These are phyloP conservation scores for Aspergillus udagawae DNA, from an alignment of 2,329 filamentous ascomycete species.

Conservation along the genomic window DNA sequence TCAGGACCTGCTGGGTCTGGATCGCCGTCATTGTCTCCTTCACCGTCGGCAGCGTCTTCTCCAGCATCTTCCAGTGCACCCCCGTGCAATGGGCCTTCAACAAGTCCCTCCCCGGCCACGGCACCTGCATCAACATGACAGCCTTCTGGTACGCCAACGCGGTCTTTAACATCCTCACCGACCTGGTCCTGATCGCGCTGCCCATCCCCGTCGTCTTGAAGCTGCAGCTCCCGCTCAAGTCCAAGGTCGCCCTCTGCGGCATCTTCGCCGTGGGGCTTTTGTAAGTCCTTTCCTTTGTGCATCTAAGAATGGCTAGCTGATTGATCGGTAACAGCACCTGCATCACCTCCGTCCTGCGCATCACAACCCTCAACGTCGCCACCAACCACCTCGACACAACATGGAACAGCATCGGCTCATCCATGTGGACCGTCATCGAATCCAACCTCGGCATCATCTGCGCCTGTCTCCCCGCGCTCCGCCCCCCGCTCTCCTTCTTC, in stretches of 20 bases:
- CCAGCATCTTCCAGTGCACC: conserved; percentile 21
- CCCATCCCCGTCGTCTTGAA: conserved; percentile 31
- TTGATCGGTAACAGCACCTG: conserved; percentile 6
- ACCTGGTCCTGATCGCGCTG: conserved; percentile 34
- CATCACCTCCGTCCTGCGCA: conserved; percentile 15
- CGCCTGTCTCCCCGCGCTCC: conserved; percentile 35
- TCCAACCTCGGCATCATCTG: conserved; percentile 35
- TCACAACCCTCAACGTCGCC: conserved; percentile 15
- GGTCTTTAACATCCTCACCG: conserved; percentile 34
- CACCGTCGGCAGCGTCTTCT: conserved; percentile 16
- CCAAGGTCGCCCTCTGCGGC: conserved; percentile 49
- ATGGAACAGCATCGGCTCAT: conserved; percentile 27
- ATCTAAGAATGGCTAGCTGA: neutral
- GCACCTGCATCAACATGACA: conserved; percentile 46
- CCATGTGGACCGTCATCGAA: conserved; percentile 38
- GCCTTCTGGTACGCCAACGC: conserved; percentile 50
- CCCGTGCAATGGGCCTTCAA: conserved; percentile 17
- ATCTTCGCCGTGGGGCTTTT: conserved; percentile 26
- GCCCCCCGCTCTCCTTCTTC: conserved; percentile 17
- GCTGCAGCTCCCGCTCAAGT: conserved; percentile 32
- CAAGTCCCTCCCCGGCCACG: conserved; percentile 14
- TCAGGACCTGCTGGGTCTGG: conserved; percentile 13
- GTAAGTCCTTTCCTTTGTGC: conserved; percentile 20
- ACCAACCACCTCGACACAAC: conserved; percentile 18
- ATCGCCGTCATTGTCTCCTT: conserved; percentile 17